phyloP scores from a whole-genome alignment of 352 stramenopile genomes.

The Pythium apleroticum region DNA sequence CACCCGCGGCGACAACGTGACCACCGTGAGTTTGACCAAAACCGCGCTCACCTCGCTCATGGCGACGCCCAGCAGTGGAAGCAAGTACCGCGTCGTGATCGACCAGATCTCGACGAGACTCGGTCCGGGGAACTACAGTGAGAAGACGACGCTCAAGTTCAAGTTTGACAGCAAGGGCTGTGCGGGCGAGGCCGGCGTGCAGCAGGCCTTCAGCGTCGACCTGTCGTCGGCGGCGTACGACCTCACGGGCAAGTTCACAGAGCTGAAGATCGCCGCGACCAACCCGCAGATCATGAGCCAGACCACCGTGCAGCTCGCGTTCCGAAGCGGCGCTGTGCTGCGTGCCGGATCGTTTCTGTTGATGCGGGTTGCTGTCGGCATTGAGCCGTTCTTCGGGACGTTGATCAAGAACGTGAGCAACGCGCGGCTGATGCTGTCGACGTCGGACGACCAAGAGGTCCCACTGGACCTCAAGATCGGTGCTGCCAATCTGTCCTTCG shows the following conservation, averaged over 20 bases:
- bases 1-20: conserved; percentile 52
- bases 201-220: conserved; percentile 63
- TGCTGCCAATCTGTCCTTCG: conserved; percentile 69
- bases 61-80: conserved; percentile 13
- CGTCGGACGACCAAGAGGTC: conserved; percentile 27
- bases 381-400: conserved; percentile 54
- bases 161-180: conserved; percentile 62
- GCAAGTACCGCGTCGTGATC: conserved; percentile 51
- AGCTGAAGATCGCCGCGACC: conserved; percentile 50
- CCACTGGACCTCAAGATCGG: conserved; percentile 52
- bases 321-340: conserved; percentile 60
- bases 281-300: conserved; percentile 47
- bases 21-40: conserved; percentile 44
- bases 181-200: conserved; percentile 18
- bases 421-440: conserved; percentile 37
- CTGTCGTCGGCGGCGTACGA: conserved; percentile 54
- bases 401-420: conserved; percentile 56
- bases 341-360: conserved; percentile 61
- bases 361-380: conserved; percentile 56
- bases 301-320: conserved; percentile 56
- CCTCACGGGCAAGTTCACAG: conserved; percentile 53
- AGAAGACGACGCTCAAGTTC: conserved; percentile 50
- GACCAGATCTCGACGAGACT: conserved; percentile 63
- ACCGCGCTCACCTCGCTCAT: conserved; percentile 41
- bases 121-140: conserved; percentile 54